Evolutionary conservation across 73 alveolate species (phyloP), one percentile per base, ranked within the genome.

Genomic region (Loxodes magnus): DNA sequence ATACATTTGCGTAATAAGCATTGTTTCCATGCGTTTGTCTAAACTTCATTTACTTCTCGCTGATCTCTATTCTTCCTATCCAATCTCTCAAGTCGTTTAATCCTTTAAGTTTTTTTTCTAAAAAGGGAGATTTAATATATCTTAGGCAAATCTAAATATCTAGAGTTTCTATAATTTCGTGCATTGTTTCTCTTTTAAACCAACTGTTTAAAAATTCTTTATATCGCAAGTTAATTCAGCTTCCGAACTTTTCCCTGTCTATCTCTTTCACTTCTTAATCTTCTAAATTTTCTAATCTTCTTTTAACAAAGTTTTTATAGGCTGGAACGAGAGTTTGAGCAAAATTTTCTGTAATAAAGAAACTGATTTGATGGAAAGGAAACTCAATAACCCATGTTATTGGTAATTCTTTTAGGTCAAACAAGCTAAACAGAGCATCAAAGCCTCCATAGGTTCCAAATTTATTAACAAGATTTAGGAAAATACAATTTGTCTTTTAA

Each of bases 81-180:
- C 64, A 44, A 12, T 78, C 92, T 39, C 67, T 73, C 12, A 78
- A 48, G 20, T 73, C 92, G 58, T 59, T 65, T 6, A 78, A 71
- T 3, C 87, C 92, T 43, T 71, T 64, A 9, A 78, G 81, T 48
- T 72, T 53, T 55, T 67, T 78, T 43, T 78, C 92, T 9, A 78
- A 33, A 63, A 63, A 78, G 1, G 85, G 67, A 25, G 82, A 48
- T 39, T 63, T 78, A 41, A 78, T 31, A 50, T 64, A 68, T 52
- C 58, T 74, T 19, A 58, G 16, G 2, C 82, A 76, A 3, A 78
- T 15, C 27, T 57, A 35, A 19, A 78, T 64, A 41, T 78, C 64
- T 14, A 22, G 12, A 2, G 46, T 5, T 33, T 71, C 84, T 4
- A 61, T 49, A 10, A 49, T 5, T 42, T 25, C 42, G n/a, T n/a